A percentile compares a stretch with the other conserved stretches of the same genome.
Conservation (phyloP, 1,284 basidiomycete genomes). For the Sporisorium reilianum region DNA sequence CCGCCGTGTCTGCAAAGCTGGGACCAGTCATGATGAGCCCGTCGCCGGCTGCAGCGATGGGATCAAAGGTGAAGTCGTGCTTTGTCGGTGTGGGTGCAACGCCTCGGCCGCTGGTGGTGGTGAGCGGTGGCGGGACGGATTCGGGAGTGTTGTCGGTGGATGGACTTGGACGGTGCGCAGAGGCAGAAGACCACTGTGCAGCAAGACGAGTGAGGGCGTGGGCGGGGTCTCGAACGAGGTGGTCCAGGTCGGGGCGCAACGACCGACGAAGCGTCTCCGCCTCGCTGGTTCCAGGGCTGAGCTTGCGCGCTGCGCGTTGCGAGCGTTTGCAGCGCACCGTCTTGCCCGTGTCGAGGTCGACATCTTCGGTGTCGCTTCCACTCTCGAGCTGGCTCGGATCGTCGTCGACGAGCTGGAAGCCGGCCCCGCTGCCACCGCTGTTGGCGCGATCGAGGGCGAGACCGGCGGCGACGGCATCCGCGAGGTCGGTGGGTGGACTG, state of each 20-base stretch:
- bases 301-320: conserved; percentile 24
- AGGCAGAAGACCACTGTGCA: conserved; percentile 29
- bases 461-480: conserved; percentile 28
- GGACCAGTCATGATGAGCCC: conserved; percentile 58
- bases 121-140: conserved; percentile 11
- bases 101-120: conserved; percentile 30
- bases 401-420: conserved; percentile 44
- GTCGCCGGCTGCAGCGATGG: conserved; percentile 60
- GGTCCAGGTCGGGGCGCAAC: conserved; percentile 32
- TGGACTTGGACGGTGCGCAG: conserved; percentile 11
- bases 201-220: conserved; percentile 40
- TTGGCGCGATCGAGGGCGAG: conserved; percentile 23
- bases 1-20: conserved; percentile 39
- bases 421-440: conserved; percentile 11
- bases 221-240: conserved; percentile 42
- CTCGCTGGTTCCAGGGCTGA: conserved; percentile 31
- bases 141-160: conserved; percentile 12
- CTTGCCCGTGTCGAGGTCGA: conserved; percentile 45
- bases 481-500: conserved; percentile 48
- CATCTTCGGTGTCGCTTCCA: conserved; percentile 37
- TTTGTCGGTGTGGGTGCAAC: conserved; percentile 37
- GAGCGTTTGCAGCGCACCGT: conserved; percentile 22
- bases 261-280: conserved; percentile 36
- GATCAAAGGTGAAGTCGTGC: conserved; percentile 53
- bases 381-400: conserved; percentile 16